phyloP scores from a whole-genome alignment of 2,329 filamentous ascomycete genomes.

The Didymella exigua region DNA sequence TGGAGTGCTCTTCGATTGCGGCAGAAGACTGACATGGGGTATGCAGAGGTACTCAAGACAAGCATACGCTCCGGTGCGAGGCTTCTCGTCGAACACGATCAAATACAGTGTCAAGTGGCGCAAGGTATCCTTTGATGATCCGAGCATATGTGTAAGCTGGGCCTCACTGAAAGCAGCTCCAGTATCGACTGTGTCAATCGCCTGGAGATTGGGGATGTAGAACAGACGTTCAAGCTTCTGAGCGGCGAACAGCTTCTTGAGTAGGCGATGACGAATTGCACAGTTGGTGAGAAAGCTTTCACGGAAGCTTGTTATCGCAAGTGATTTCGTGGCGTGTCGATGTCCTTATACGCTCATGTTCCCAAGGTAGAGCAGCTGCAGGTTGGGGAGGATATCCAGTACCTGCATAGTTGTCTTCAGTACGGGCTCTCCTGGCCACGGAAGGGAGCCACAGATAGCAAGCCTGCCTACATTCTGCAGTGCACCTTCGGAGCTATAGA shows the following conservation, averaged over 20 bases:
- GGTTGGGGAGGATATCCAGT: background rate
- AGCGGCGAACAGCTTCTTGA: background rate
- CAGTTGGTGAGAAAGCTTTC: background rate
- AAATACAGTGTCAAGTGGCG: background rate
- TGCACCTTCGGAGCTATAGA: too few species aligned
- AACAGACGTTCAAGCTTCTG: background rate
- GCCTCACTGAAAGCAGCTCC: background rate
- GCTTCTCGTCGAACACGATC: background rate
- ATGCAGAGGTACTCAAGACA: background rate
- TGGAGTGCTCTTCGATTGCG: background rate
- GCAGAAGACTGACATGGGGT: background rate
- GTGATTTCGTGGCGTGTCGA: background rate
- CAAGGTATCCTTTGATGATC: background rate
- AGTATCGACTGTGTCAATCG: too few species aligned
- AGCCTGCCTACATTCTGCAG: too few species aligned
- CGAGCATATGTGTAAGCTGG: background rate
- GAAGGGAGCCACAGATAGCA: too few species aligned
- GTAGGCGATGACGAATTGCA: background rate
- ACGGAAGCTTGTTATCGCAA: too few species aligned
- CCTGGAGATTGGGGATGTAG: too few species aligned
- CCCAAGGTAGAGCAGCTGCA: background rate
- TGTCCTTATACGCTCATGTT: background rate
- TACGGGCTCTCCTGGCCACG: too few species aligned
- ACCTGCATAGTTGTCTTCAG: too few species aligned
- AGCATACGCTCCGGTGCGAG: background rate